Percentiles rank a stretch among this genome's conserved stretches.
Conservation (phyloP, 169 alveolate species). For the Cryptosporidium canis region DNA sequence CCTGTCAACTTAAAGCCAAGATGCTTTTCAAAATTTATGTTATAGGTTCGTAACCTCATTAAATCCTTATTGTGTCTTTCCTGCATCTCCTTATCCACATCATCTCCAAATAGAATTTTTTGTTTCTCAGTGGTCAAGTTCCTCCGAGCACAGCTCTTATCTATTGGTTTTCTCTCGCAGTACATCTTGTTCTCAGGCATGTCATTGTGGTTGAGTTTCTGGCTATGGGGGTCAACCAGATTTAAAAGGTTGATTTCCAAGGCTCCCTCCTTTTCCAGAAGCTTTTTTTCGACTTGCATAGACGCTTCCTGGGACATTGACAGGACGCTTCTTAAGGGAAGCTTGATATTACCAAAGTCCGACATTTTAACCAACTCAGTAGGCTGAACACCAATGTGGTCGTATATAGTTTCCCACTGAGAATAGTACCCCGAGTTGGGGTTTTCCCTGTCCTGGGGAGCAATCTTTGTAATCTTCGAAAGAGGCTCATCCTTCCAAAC, state of each 20-base stretch:
- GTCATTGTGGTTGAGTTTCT: neutral
- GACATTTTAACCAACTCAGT: slow-evolving; percentile 11
- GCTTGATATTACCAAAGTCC: slow-evolving; percentile 40
- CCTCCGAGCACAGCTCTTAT: neutral
- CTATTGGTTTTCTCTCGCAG: neutral
- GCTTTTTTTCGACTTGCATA: neutral
- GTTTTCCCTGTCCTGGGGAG: slow-evolving; percentile 1
- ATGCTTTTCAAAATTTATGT: slow-evolving; percentile 62
- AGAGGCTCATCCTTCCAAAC: slow-evolving; percentile 71
- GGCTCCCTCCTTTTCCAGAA: slow-evolving; percentile 30
- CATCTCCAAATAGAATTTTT: slow-evolving; percentile 7
- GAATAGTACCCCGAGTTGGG: neutral
- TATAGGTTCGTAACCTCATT: neutral
- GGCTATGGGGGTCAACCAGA: slow-evolving; percentile 20
- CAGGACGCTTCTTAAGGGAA: slow-evolving; percentile 29
- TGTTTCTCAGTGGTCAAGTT: neutral
- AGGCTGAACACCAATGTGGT: neutral
- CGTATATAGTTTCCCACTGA: neutral
- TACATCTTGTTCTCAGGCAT: neutral
- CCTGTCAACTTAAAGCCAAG: slow-evolving; percentile 25
- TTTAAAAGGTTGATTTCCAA: slow-evolving; percentile 27
- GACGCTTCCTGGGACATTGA: slow-evolving; percentile 32
- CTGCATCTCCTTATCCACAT: neutral
- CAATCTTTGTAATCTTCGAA: neutral
- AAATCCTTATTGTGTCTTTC: neutral